Percentiles rank a stretch among this genome's conserved stretches.
Evolutionary conservation across 805 yeast genomes (phyloP).

Genomic region (Candida wancherniae): DNA sequence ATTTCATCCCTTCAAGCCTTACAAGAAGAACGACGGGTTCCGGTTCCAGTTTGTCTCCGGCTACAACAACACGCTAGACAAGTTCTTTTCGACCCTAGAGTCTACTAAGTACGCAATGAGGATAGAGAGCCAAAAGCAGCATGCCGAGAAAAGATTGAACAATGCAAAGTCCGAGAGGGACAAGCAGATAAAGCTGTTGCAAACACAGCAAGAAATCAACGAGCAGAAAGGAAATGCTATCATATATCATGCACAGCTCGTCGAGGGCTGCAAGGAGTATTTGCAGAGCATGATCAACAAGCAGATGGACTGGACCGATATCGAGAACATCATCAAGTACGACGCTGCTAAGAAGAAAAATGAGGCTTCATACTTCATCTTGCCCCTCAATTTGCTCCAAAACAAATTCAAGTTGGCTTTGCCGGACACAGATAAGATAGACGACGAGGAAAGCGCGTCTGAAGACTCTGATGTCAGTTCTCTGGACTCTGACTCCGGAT

Average conservation of each 20-base stretch:
- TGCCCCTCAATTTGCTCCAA: constrained; percentile 67
- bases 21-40: constrained; percentile 24
- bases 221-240: constrained; percentile 69
- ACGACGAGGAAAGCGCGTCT: constrained; percentile 5
- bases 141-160: constrained; percentile 68
- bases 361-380: constrained; percentile 55
- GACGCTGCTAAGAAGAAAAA: constrained; percentile 65
- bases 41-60: constrained; percentile 49
- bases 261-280: constrained; percentile 65
- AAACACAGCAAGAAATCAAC: constrained; percentile 58
- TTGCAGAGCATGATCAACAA: constrained; percentile 67
- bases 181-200: constrained; percentile 61
- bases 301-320: constrained; percentile 92
- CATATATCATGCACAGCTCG: constrained; percentile 60
- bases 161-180: constrained; percentile 71
- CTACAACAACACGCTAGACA: constrained; percentile 78
- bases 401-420: constrained; percentile 59
- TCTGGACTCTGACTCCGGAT: constrained; percentile 18
- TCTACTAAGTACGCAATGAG: constrained; percentile 71
- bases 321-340: constrained; percentile 65
- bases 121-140: constrained; percentile 70
- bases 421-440: constrained; percentile 42
- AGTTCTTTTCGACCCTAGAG: constrained; percentile 79
- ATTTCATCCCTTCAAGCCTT: constrained; percentile 65
- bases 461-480: constrained; percentile 20